Conservation (phyloP, 2,329 filamentous ascomycete species). For the Aureobasidium leucospermi region DNA sequence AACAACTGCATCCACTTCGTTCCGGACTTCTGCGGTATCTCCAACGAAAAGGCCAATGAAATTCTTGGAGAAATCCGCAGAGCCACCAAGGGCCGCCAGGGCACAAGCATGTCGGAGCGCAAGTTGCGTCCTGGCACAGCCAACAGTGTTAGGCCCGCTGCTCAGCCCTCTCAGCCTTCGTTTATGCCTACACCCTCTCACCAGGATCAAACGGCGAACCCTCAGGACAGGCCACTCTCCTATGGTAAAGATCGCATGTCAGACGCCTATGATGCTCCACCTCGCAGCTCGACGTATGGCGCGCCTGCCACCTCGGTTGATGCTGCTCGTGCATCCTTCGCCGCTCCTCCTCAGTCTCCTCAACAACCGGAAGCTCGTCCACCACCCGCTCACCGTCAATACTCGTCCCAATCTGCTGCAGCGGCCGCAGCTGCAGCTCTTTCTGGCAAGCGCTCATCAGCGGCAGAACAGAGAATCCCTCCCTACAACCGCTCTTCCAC, state of each 20-base stretch:
- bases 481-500: constrained; percentile 38
- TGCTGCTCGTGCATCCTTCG: constrained; percentile 41
- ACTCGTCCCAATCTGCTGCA: constrained; percentile 42
- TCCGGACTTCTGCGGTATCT: constrained; percentile 98
- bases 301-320: constrained; percentile 31
- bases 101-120: constrained; percentile 52
- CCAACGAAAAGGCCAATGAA: constrained; percentile 92
- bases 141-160: constrained; percentile 33
- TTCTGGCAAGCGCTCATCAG: constrained; percentile 36
- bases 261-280: constrained; percentile 30
- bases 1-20: constrained; percentile 89
- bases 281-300: constrained; percentile 21
- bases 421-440: constrained; percentile 35
- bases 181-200: constrained; percentile 20
- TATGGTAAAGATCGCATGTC: constrained; percentile 40
- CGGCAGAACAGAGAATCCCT: constrained; percentile 30
- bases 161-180: constrained; percentile 31
- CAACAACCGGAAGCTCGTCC: constrained; percentile 39
- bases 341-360: constrained; percentile 30
- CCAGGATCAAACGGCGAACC: constrained; percentile 20
- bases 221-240: constrained; percentile 37
- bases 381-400: constrained; percentile 41
- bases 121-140: constrained; percentile 54
- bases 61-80: constrained; percentile 81
- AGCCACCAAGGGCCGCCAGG: constrained; percentile 59